Evolutionary conservation across 306 rosid species (phyloP), one percentile per base, ranked within the genome.

Genomic region (Glycine latifolia): DNA sequence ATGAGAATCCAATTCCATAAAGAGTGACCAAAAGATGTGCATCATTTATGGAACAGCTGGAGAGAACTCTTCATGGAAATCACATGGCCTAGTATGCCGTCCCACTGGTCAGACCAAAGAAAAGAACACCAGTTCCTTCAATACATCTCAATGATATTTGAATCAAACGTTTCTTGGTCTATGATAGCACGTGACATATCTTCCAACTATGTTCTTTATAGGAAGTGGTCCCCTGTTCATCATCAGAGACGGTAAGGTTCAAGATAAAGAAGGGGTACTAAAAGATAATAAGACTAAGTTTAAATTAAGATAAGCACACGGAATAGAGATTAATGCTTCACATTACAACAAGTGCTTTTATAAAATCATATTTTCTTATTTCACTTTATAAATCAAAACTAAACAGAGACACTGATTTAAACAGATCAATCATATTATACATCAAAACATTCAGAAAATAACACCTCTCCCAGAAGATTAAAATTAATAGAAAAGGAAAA

Each of bases 211-310:
- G 73, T 84, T 78, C 79, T 84, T 78, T n/a, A 81, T 71, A 62
- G 88, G 90, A 82, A 87, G 82, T 16, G 90, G 82, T 68, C 87
- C 90, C 90, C 90, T 87, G 74, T 73, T 78, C 69, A 54, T 79
- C 69, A 58, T 81, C 41, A 59, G 47, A 65, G 37, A 78, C 31
- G 31, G 31, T 26, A 26, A 77, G 73, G 12, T 66, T 67, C 61
- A 73, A 58, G 9, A 74, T 50, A 31, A 77, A n/a, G 52, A 56
- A 49, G 56, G 12, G 63, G 47, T 35, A 26, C 31, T 26, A n/a
- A 67, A 46, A 55, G 67, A 54, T n/a, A 70, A 41, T 7, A 15
- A 60, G 17, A 58, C 20, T 26, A 35, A 8, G 10, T 58, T 46
- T 12, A 55, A 5, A 26, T 53, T 12, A 78, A 65, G 71, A 74